Evolutionary conservation across 371 early-diverging fungal genomes (phyloP).

Genomic region (Zopfochytrium polystomum): DNA sequence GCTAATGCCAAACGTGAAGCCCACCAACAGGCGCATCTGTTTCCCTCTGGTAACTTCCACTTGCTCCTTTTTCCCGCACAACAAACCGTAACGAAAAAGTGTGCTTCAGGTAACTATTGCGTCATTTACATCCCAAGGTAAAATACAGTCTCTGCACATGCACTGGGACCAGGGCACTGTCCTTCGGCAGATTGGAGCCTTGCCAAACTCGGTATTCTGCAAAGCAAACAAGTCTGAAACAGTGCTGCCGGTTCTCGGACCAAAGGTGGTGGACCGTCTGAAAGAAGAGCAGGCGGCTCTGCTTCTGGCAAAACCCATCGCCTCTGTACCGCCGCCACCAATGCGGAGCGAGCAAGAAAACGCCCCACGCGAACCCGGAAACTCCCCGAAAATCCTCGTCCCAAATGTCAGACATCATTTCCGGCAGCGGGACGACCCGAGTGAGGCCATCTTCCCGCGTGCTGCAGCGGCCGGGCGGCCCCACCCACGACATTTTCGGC

Average conservation of each 20-base stretch:
- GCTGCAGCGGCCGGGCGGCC: slow-evolving; percentile 44
- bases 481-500: slow-evolving; percentile 33
- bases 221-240: slow-evolving; percentile 43
- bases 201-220: slow-evolving; percentile 48
- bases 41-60: slow-evolving; percentile 39
- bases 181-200: slow-evolving; percentile 43
- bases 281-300: slow-evolving; percentile 11
- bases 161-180: slow-evolving; percentile 50
- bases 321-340: neutral
- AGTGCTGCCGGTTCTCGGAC: slow-evolving; percentile 41
- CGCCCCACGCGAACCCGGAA: neutral
- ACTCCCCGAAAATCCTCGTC: neutral
- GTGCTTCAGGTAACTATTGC: slow-evolving; percentile 34
- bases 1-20: slow-evolving; percentile 48
- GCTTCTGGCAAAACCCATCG: neutral
- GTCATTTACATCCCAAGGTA: no score
- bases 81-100: neutral
- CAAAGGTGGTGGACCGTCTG: slow-evolving; percentile 30
- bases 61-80: neutral
- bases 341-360: neutral
- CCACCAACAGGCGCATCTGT: slow-evolving; percentile 35
- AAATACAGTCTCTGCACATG: no score
- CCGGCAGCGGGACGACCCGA: neutral
- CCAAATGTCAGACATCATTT: neutral
- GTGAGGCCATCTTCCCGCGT: slow-evolving; percentile 42